Base-by-base conservation (phyloP, 176 grass and related monocot species). In the Lolium rigidum region DNA sequence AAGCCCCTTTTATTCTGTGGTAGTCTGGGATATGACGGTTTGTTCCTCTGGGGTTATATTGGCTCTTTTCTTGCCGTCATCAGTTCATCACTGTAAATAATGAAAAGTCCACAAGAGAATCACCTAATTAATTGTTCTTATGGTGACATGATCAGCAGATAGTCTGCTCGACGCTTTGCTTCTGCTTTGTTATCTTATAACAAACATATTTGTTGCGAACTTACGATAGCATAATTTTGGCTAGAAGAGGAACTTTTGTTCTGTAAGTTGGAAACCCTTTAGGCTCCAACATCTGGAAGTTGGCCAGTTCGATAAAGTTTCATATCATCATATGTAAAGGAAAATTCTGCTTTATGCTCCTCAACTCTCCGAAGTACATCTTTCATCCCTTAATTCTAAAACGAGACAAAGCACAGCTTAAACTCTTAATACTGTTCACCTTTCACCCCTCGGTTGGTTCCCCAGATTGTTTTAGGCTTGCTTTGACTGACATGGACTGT, bases 1-100 rank as follows among this genome's bases (percentile, higher is more conserved):
- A 65, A 85, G 15, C 24, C 38, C 61, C 52, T 64, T 38, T 58
- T 16, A 59, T 83, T 70, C 37, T 83, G 44, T 28, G 50, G 20
- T 82, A 52, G 51, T 46, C 43, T 9, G 37, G 21, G 38, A 10
- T 24, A 26, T 16, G 21, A 60, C 12, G 38, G 15, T 57, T 60
- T 83, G n/a, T 47, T 73, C 68, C 66, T 54, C 35, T 22, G 46
- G 65, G 66, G n/a, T 82, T 57, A 57, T 57, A 44, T 83, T 25
- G 28, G 20, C 8, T 56, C 13, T 70, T 37, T 46, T 73, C 52
- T 52, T 83, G 51, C 52, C 52, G 46, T 72, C 16, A 41, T 69
- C 66, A 17, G 66, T 39, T 69, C 50, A 58, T 72, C n/a, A 83
- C 13, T 82, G 65, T 82, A 54, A 56, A 68, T 69, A 71, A 59